Percentiles rank a stretch among this genome's conserved stretches.
Conservation (phyloP, 352 stramenopile genomes). For the Globisporangium echinulatum region DNA sequence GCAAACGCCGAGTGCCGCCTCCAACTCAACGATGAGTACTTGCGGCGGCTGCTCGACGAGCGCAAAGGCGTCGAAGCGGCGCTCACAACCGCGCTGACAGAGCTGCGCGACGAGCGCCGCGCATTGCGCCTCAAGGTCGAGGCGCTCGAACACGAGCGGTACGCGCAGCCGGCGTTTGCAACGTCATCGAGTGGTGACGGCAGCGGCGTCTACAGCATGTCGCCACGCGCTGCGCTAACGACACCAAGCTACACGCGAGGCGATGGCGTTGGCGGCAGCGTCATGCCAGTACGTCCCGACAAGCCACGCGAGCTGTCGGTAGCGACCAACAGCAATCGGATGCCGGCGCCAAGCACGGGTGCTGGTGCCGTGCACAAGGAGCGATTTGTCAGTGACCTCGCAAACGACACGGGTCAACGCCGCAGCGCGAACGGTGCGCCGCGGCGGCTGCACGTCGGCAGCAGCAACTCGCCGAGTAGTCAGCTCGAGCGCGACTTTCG, state of each 20-base stretch:
- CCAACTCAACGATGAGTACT: slow-evolving; percentile 37
- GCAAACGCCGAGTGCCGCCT: slow-evolving; percentile 31
- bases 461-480: slow-evolving; percentile 16
- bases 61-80: slow-evolving; percentile 45
- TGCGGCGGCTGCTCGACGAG: slow-evolving; percentile 36
- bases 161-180: slow-evolving; percentile 10
- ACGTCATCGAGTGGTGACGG: not conserved
- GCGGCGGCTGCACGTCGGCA: slow-evolving; percentile 13
- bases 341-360: slow-evolving; percentile 18
- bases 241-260: slow-evolving; percentile 1
- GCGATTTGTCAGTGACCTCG: slow-evolving; percentile 64
- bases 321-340: not conserved
- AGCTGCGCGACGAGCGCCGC: slow-evolving; percentile 31
- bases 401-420: slow-evolving; percentile 60
- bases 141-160: slow-evolving; percentile 29
- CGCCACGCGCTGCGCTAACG: slow-evolving; percentile 8
- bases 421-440: slow-evolving; percentile 18
- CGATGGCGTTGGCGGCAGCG: not conserved
- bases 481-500: slow-evolving; percentile 50
- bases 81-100: slow-evolving; percentile 25
- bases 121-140: slow-evolving; percentile 32
- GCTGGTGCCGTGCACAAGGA: slow-evolving; percentile 48
- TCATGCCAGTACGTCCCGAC: slow-evolving; percentile 47
- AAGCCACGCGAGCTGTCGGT: slow-evolving; percentile 25
- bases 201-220: slow-evolving; percentile 2